Evolutionary conservation across 2,329 filamentous ascomycete species (phyloP).

Genomic region (Plectosphaerella plurivora): DNA sequence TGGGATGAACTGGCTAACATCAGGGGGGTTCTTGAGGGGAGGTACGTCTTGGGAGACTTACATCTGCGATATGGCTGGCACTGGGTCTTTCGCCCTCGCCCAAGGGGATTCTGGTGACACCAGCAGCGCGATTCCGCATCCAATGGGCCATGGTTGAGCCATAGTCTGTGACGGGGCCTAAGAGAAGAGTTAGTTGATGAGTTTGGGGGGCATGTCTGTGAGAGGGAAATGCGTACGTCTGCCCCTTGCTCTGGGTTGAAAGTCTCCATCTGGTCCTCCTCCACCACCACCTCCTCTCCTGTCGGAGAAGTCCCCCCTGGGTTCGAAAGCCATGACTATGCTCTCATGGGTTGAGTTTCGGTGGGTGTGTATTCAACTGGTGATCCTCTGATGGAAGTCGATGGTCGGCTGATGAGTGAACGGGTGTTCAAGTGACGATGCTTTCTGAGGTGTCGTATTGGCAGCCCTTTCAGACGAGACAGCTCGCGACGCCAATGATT

Average conservation of each 20-base stretch:
- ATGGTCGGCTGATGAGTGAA: neutral
- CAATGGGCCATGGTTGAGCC: conserved; percentile 85
- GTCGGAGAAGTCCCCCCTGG: conserved; percentile 44
- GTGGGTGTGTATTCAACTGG: no score
- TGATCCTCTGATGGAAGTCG: no score
- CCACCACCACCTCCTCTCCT: conserved; percentile 20
- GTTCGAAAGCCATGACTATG: conserved; percentile 47
- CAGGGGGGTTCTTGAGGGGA: neutral
- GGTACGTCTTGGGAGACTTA: conserved; percentile 36
- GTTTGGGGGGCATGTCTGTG: conserved; percentile 1
- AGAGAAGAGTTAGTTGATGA: neutral
- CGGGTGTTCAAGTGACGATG: neutral
- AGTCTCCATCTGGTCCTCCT: conserved; percentile 29
- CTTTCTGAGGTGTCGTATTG: neutral
- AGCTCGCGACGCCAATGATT: neutral
- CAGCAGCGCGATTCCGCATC: conserved; percentile 68
- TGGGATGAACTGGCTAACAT: conserved; percentile 67
- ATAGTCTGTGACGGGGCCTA: conserved; percentile 91
- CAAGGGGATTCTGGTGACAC: conserved; percentile 43
- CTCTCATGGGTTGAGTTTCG: conserved; percentile 3
- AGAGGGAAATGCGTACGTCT: conserved; percentile 28
- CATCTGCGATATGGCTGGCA: conserved; percentile 84
- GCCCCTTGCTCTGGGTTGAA: conserved; percentile 44
- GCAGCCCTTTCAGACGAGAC: no score
- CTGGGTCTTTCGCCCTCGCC: conserved; percentile 82